Evolutionary conservation across 2,329 filamentous ascomycete species (phyloP).

Genomic region (Trichophyton mentagrophytes): DNA sequence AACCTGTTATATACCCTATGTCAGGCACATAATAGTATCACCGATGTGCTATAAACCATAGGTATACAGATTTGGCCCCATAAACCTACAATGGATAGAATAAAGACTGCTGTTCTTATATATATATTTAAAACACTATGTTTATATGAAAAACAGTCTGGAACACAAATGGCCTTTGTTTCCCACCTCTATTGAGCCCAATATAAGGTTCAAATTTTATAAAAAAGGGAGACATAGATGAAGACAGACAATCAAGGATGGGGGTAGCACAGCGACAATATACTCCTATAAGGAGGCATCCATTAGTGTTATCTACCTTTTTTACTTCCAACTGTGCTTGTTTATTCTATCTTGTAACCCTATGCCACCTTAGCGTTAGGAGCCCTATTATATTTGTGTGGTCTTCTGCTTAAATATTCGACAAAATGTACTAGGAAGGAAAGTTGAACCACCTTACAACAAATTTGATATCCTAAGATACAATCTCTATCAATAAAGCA

Average conservation of each 20-base stretch:
- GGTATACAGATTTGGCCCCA: background rate
- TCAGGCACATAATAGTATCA: background rate
- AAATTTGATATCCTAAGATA: no score
- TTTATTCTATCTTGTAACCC: no score
- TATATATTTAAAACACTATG: background rate
- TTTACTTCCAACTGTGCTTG: background rate
- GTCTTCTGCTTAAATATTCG: no score
- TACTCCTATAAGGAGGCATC: background rate
- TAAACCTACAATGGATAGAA: background rate
- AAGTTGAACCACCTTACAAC: no score
- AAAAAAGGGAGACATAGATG: background rate
- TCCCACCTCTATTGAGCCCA: background rate
- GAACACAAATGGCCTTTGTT: background rate
- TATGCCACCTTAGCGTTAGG: no score
- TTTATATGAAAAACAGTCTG: background rate
- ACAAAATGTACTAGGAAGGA: no score
- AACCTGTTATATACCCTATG: background rate
- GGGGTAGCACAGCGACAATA: background rate
- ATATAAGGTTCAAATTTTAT: background rate
- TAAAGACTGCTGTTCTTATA: background rate
- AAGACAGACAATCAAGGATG: background rate
- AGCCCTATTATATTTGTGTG: no score
- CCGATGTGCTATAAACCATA: background rate
- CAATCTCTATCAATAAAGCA: no score
- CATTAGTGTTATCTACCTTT: background rate